These are phyloP conservation scores for Scorias spongiosa DNA, from an alignment of 2,329 filamentous ascomycete species.

Conservation along the genomic window DNA sequence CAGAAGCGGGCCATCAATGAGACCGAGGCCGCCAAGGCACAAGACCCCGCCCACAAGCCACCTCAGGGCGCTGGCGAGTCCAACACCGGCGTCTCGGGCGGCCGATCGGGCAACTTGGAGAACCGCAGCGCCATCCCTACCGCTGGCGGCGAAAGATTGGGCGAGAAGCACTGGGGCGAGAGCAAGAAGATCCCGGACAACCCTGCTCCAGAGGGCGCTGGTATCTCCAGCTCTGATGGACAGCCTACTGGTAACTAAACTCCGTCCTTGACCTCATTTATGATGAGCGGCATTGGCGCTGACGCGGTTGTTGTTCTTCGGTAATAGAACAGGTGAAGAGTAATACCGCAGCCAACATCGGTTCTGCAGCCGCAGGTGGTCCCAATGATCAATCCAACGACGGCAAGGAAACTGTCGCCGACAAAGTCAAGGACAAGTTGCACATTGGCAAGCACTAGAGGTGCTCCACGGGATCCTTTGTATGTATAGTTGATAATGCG, in stretches of 20 bases:
- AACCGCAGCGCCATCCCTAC: slow-evolving; percentile 18
- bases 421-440: slow-evolving; percentile 15
- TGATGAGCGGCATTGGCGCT: background rate
- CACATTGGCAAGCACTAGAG: slow-evolving; percentile 6
- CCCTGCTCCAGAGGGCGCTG: slow-evolving; percentile 1
- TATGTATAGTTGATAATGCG: too few relatives aligned
- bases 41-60: slow-evolving; percentile 3
- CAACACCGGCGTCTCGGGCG: background rate
- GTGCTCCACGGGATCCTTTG: too few relatives aligned
- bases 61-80: slow-evolving; percentile 4
- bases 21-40: background rate
- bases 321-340: slow-evolving; percentile 9
- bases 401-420: slow-evolving; percentile 13
- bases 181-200: slow-evolving; percentile 19
- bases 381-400: slow-evolving; percentile 1
- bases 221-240: slow-evolving; percentile 10
- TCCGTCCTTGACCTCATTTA: background rate
- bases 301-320: background rate
- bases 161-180: slow-evolving; percentile 21
- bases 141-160: slow-evolving; percentile 17
- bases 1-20: background rate
- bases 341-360: slow-evolving; percentile 17
- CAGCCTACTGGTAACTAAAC: slow-evolving; percentile 14
- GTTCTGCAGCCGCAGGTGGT: slow-evolving; percentile 5
- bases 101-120: slow-evolving; percentile 4